Percentiles rank a stretch among this genome's conserved stretches.
These are phyloP conservation scores for Gossypium bickii DNA, from an alignment of 345 rosid species.

Conservation along the genomic window DNA sequence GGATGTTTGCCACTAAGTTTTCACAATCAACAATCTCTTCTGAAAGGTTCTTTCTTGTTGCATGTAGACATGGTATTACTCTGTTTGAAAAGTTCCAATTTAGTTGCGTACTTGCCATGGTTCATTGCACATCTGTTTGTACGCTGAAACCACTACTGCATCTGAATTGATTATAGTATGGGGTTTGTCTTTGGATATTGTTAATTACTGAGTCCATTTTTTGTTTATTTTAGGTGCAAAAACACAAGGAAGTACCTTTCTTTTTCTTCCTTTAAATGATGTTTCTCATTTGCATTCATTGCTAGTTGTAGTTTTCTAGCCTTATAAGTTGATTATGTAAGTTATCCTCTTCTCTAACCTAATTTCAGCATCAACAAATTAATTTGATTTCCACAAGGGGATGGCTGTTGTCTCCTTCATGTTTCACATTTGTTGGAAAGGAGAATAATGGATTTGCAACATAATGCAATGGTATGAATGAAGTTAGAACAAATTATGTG, in stretches of 20 bases:
- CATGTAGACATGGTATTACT: neutral
- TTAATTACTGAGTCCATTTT: slow-evolving; percentile 11
- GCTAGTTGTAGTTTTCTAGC: no score
- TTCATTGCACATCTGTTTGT: neutral
- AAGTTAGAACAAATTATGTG: no score
- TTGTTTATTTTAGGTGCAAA: slow-evolving; percentile 66
- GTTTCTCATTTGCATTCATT: no score
- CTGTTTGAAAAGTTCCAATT: neutral
- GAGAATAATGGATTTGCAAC: no score
- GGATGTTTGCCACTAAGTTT: neutral
- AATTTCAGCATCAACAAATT: no score
- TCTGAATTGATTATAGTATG: neutral
- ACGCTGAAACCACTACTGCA: no score
- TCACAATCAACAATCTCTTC: neutral
- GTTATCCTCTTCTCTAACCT: no score
- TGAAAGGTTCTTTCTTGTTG: neutral
- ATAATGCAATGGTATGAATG: no score
- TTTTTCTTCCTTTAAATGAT: slow-evolving; percentile 56
- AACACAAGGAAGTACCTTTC: slow-evolving; percentile 68
- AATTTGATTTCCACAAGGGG: no score
- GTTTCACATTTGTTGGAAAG: no score
- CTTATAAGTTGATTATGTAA: no score
- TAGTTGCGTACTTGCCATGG: neutral
- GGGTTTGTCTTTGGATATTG: neutral
- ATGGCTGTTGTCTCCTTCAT: no score